Conservation (phyloP, 805 yeast genomes). For the Sporopachydermia quercuum region DNA sequence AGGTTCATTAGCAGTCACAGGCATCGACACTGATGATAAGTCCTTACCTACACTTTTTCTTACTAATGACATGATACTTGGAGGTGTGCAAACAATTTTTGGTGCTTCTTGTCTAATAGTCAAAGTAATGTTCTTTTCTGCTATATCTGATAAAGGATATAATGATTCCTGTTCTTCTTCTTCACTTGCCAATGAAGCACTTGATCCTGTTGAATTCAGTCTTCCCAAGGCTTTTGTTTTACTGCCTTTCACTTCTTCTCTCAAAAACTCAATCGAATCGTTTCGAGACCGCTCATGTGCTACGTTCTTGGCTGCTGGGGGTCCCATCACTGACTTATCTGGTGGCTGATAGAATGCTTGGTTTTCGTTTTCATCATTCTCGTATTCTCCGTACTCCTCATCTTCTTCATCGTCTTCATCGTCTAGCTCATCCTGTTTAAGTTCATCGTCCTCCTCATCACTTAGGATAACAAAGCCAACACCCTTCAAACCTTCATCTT, state of each 20-base stretch:
- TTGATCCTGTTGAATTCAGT: background rate
- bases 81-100: constrained; percentile 54
- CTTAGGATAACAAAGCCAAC: background rate
- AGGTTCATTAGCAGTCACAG: constrained; percentile 90
- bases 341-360: too few species aligned
- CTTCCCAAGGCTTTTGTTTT: background rate
- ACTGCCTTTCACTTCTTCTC: background rate
- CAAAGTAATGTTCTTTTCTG: constrained; percentile 7
- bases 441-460: constrained; percentile 8
- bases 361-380: constrained; percentile 8
- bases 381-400: constrained; percentile 6
- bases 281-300: background rate
- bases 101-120: constrained; percentile 6
- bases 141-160: constrained; percentile 51
- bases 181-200: constrained; percentile 2
- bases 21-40: constrained; percentile 74
- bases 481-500: background rate
- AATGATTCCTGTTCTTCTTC: constrained; percentile 22
- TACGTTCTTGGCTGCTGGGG: background rate
- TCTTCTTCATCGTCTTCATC: constrained; percentile 9
- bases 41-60: constrained; percentile 91
- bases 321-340: too few species aligned
- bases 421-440: constrained; percentile 8
- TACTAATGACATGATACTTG: constrained; percentile 63
- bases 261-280: background rate